phyloP scores from a whole-genome alignment of 2,329 filamentous ascomycete genomes.

The Knoxdaviesia capensis region DNA sequence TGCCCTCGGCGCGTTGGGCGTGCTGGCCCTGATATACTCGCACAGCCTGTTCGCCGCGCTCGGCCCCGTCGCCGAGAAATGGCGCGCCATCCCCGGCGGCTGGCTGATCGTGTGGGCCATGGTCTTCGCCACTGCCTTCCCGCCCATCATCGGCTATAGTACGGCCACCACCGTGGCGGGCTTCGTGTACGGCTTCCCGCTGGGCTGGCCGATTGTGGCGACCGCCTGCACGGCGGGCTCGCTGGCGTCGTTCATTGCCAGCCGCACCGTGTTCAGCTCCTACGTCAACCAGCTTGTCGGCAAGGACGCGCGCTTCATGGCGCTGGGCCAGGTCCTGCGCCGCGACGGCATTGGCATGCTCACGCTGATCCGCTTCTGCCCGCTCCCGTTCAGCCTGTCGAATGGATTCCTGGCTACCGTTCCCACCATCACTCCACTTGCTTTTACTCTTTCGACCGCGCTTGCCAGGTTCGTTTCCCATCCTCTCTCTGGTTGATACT shows the following conservation, averaged over 20 bases:
- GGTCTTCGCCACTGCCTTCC: constrained; percentile 62
- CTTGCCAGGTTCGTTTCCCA: constrained; percentile 33
- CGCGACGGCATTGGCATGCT: constrained; percentile 78
- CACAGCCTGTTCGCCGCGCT: constrained; percentile 62
- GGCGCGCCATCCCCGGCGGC: constrained; percentile 53
- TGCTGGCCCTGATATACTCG: constrained; percentile 60
- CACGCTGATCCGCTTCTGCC: constrained; percentile 81
- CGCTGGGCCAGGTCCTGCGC: constrained; percentile 70
- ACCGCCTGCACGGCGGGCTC: constrained; percentile 62
- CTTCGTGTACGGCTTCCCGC: constrained; percentile 34
- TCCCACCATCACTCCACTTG: constrained; percentile 58
- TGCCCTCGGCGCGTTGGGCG: constrained; percentile 28
- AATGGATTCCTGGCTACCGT: constrained; percentile 93
- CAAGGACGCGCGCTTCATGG: constrained; percentile 70
- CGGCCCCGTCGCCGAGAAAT: constrained; percentile 51
- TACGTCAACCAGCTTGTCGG: constrained; percentile 70
- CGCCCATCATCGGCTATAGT: constrained; percentile 74
- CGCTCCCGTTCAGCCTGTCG: constrained; percentile 76
- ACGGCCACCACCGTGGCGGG: constrained; percentile 38
- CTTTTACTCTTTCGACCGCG: constrained; percentile 67
- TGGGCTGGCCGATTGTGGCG: constrained; percentile 68
- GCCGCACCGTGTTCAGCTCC: constrained; percentile 53
- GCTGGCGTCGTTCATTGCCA: constrained; percentile 60
- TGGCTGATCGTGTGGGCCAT: constrained; percentile 58
- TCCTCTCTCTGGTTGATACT: constrained; percentile 2